Percentiles rank a stretch among this genome's conserved stretches.
Conservation (phyloP, 2,329 filamentous ascomycete genomes). For the Elsinoe perseae region DNA sequence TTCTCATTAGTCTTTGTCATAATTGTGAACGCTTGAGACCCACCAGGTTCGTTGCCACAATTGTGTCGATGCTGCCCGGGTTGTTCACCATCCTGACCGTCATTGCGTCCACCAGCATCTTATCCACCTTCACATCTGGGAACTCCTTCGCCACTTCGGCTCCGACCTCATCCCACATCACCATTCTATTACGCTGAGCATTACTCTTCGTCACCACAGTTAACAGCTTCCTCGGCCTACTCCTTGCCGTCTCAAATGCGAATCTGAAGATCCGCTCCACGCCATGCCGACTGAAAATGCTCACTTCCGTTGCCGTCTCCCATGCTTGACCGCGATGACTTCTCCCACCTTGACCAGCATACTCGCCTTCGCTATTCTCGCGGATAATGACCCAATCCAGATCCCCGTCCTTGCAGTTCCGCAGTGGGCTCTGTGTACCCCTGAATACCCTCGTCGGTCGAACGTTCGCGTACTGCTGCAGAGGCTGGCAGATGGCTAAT, state of each 20-base stretch:
- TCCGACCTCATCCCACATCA: constrained; percentile 59
- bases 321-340: constrained; percentile 52
- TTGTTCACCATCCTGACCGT: constrained; percentile 50
- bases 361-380: constrained; percentile 61
- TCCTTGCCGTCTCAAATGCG: constrained; percentile 53
- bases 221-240: constrained; percentile 49
- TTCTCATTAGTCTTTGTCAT: neutral
- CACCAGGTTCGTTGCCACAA: constrained; percentile 53
- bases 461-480: constrained; percentile 52
- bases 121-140: constrained; percentile 53
- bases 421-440: constrained; percentile 52
- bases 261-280: constrained; percentile 55
- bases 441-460: constrained; percentile 54
- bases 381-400: constrained; percentile 61
- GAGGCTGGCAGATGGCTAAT: constrained; percentile 48
- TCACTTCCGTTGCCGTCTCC: constrained; percentile 56
- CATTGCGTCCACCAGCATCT: constrained; percentile 62
- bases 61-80: constrained; percentile 32
- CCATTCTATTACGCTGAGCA: constrained; percentile 59
- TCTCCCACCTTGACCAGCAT: constrained; percentile 56
- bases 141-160: constrained; percentile 49
- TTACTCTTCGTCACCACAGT: constrained; percentile 61
- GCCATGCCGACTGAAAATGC: constrained; percentile 55
- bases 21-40: constrained; percentile 8
- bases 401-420: constrained; percentile 47